Percentiles rank a stretch among this genome's conserved stretches.
Evolutionary conservation across 202 grass and related monocot species (phyloP).

Genomic region (Zoysia matrella): DNA sequence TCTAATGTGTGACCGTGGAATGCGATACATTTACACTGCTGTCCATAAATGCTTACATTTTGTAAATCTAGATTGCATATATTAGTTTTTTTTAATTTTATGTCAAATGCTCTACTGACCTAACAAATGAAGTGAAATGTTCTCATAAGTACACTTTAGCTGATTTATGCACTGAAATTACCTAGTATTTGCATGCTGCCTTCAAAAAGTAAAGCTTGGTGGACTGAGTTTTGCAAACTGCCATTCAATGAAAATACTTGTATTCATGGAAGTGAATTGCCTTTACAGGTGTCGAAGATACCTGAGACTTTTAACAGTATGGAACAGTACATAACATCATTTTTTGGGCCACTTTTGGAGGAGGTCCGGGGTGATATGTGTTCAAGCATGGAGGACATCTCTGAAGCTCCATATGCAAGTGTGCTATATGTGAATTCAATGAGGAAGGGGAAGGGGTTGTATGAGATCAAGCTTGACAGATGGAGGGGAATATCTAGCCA

Average conservation of each 20-base stretch:
- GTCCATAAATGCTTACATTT: conserved; percentile 5
- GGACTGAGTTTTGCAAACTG: conserved; percentile 23
- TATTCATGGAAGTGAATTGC: conserved; percentile 43
- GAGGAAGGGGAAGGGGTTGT: conserved; percentile 45
- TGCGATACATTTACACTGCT: conserved; percentile 22
- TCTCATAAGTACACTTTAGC: conserved; percentile 13
- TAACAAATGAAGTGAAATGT: conserved; percentile 10
- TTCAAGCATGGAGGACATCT: conserved; percentile 64
- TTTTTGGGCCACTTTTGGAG: conserved; percentile 67
- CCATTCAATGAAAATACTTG: not conserved
- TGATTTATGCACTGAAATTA: conserved; percentile 22
- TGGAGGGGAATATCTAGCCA: conserved; percentile 32
- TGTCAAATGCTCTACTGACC: conserved; percentile 12
- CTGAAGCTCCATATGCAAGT: conserved; percentile 46
- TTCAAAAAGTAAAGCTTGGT: not conserved
- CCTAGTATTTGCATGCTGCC: conserved; percentile 10
- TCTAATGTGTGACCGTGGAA: not conserved
- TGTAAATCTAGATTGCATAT: not conserved
- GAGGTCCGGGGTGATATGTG: conserved; percentile 71
- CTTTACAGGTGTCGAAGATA: conserved; percentile 68
- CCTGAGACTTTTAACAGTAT: conserved; percentile 59
- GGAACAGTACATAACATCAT: conserved; percentile 70
- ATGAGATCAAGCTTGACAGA: conserved; percentile 55
- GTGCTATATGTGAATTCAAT: conserved; percentile 40
- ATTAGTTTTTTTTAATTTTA: not conserved